Evolutionary conservation across 139 green algal genomes (phyloP), one percentile per base, ranked within the genome.

Genomic region (Mesotaenium endlicherianum): DNA sequence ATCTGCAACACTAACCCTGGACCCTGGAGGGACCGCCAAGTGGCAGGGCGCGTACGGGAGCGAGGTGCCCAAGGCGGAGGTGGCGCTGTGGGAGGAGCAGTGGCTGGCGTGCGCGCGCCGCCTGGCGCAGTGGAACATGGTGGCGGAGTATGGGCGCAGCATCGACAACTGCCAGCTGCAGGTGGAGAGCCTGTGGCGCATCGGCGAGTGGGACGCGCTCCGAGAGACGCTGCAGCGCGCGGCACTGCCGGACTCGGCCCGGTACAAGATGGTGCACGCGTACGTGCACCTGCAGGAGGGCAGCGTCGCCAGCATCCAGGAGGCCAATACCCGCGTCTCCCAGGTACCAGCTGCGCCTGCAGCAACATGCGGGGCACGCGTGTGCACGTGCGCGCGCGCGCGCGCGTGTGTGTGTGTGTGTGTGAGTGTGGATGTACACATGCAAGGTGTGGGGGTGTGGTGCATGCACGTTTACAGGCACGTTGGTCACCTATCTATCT

Each of bases 101-200:
- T 99, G 97, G 92, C 75, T 98, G 43, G 34, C 75, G 1, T 95
- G 90, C 82, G 90, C 89, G 42, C 87, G 89, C 80, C 82, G 96
- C 85, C 92, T 99, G 45, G 95, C 93, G 83, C 95, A 98, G 84
- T 99, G 96, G 96, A 95, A 98, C 40, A 78, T 91, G 0, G 75
- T 99, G 31, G 64, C 87, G 0, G 94, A 98, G 81, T 98, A 96
- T 55, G 92, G 89, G 1, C 53, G 85, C 16, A 45, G 45, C 6
- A 91, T 94, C 2, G 91, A 96, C 47, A 94, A 96, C 82, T 89
- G 81, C 64, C 78, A 89, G 4, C 79, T 98, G 69, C 89, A 91
- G 47, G 81, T 95, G 53, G 94, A 98, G 59, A 89, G 86, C 59
- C 70, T 94, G 70, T 97, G 95, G 91, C 90, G 45, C n/a, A 3